phyloP scores from a whole-genome alignment of 352 stramenopile genomes.

The Thalassiosira oceanica region DNA sequence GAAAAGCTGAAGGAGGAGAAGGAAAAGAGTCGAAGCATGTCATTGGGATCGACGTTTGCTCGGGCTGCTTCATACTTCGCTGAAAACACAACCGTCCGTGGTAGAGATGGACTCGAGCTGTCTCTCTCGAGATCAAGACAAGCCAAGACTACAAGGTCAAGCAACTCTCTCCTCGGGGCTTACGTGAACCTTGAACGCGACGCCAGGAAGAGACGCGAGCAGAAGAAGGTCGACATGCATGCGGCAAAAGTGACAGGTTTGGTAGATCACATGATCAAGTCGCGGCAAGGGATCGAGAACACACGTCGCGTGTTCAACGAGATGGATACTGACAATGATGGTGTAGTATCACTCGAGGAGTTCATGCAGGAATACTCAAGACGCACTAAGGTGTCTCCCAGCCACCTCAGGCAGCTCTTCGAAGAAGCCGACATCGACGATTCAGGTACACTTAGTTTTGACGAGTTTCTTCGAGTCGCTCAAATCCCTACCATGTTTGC shows the following conservation, averaged over 20 bases:
- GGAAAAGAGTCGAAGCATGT: conserved; percentile 42
- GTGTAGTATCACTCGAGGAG: conserved; percentile 49
- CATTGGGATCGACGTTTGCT: no score
- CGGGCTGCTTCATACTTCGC: no score
- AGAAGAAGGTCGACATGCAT: conserved; percentile 12
- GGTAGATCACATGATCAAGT: conserved; percentile 49
- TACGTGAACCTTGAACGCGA: conserved; percentile 34
- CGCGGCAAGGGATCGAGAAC: conserved; percentile 48
- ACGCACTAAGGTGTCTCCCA: conserved; percentile 4
- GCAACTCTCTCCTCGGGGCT: no score
- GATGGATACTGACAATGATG: conserved; percentile 59
- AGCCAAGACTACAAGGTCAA: no score
- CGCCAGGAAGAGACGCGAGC: conserved; percentile 7
- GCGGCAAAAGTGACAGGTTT: conserved; percentile 17
- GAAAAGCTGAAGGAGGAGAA: conserved; percentile 13
- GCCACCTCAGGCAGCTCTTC: conserved; percentile 21
- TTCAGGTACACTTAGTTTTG: conserved; percentile 13
- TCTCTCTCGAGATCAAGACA: no score
- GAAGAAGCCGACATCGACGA: conserved; percentile 38
- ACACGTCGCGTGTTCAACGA: conserved; percentile 55
- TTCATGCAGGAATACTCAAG: conserved; percentile 49
- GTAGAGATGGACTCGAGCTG: no score
- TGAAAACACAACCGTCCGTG: no score
- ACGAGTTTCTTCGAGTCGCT: conserved; percentile 15
- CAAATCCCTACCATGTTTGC: conserved; percentile 7